Conservation (phyloP, 208 protist genomes). For the Trypanosoma lewisi region DNA sequence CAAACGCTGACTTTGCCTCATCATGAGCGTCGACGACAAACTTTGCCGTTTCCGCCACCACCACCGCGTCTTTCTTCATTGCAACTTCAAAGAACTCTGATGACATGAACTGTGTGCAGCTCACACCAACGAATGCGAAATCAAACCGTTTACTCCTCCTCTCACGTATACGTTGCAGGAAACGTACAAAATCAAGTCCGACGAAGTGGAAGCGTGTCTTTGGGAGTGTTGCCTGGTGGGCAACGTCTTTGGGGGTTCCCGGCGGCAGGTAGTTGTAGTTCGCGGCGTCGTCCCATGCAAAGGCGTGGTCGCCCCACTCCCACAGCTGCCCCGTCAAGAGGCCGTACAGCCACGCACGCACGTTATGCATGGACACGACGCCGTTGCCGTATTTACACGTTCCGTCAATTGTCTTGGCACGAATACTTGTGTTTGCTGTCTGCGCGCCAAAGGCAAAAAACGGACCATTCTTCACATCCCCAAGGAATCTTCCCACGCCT, state of each 20-base stretch:
- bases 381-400: conserved; percentile 90
- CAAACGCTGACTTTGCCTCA: conserved; percentile 70
- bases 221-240: conserved; percentile 55
- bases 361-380: conserved; percentile 87
- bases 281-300: conserved; percentile 80
- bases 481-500: conserved; percentile 66
- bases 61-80: conserved; percentile 55
- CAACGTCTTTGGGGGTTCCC: conserved; percentile 56
- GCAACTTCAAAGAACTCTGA: conserved; percentile 34
- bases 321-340: conserved; percentile 74
- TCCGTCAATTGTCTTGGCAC: conserved; percentile 69
- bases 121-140: conserved; percentile 74
- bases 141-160: conserved; percentile 42
- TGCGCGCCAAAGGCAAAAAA: conserved; percentile 80
- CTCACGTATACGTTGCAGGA: conserved; percentile 45
- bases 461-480: conserved; percentile 87
- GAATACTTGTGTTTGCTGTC: conserved; percentile 69
- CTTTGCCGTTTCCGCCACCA: conserved; percentile 89
- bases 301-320: conserved; percentile 86
- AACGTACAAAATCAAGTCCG: conserved; percentile 70
- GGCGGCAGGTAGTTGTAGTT: conserved; percentile 87
- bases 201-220: conserved; percentile 76
- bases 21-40: conserved; percentile 85
- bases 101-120: conserved; percentile 74
- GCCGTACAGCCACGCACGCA: conserved; percentile 87